phyloP scores from a whole-genome alignment of 129 eudicot genomes.

The Cynara cardunculus region DNA sequence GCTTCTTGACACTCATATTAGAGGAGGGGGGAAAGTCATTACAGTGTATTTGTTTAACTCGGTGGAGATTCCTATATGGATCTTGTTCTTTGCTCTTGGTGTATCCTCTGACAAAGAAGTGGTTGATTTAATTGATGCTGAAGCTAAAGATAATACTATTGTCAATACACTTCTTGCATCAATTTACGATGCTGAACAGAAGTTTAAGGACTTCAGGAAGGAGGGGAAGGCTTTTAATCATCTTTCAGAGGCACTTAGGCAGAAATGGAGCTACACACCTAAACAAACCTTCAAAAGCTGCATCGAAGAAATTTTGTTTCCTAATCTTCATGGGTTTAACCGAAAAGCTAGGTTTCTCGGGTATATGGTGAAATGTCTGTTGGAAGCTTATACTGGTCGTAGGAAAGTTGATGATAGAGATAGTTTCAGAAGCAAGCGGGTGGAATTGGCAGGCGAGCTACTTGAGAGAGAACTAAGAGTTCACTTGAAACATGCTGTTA shows the following conservation, averaged over 20 bases:
- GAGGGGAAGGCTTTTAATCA: constrained; percentile 40
- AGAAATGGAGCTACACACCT: constrained; percentile 54
- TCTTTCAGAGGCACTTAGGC: constrained; percentile 26
- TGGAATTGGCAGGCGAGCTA: constrained; percentile 88
- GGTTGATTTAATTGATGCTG: constrained; percentile 57
- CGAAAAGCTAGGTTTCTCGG: constrained; percentile 74
- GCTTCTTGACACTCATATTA: constrained; percentile 47
- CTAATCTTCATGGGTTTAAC: constrained; percentile 48
- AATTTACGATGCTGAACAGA: constrained; percentile 71
- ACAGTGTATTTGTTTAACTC: constrained; percentile 45
- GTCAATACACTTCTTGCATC: constrained; percentile 66
- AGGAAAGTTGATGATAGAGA: constrained; percentile 82
- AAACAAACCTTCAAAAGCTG: constrained; percentile 35
- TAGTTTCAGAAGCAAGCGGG: constrained; percentile 82
- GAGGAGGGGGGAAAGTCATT: constrained; percentile 63
- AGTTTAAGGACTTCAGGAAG: constrained; percentile 58
- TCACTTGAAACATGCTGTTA: constrained; percentile 76
- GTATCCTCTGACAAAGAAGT: constrained; percentile 68
- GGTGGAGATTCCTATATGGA: constrained; percentile 71
- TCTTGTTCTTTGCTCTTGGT: constrained; percentile 83
- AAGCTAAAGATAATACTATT: constrained; percentile 46
- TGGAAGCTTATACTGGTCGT: constrained; percentile 64
- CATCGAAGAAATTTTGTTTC: constrained; percentile 47
- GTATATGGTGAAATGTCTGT: constrained; percentile 83
- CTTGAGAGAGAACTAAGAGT: constrained; percentile 72